Conservation (phyloP, 805 yeast species). For the Metschnikowia lunata region DNA sequence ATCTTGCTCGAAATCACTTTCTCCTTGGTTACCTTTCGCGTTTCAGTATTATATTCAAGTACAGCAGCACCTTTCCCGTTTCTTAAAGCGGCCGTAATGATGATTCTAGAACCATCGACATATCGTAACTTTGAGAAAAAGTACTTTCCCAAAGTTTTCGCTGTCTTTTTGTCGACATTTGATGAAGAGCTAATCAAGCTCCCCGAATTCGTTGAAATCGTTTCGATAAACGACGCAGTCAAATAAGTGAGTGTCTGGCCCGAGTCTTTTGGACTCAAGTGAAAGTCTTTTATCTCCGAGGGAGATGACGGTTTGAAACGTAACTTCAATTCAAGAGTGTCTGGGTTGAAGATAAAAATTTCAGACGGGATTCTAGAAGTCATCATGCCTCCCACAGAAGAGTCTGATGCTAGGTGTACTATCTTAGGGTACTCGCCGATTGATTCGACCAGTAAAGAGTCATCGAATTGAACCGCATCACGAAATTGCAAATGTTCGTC, state of each 20-base stretch:
- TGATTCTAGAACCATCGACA: constrained; percentile 28
- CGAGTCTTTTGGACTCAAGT: constrained; percentile 52
- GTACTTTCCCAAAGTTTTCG: constrained; percentile 21
- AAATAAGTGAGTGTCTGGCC: constrained; percentile 63
- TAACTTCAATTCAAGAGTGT: constrained; percentile 48
- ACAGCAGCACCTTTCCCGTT: constrained; percentile 37
- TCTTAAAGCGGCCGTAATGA: constrained; percentile 30
- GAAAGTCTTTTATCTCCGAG: constrained; percentile 56
- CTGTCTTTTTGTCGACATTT: constrained; percentile 16
- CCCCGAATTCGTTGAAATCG: constrained; percentile 49
- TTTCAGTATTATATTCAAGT: constrained; percentile 40
- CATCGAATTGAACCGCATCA: constrained; percentile 57
- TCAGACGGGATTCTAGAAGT: constrained; percentile 64
- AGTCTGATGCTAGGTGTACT: constrained; percentile 54
- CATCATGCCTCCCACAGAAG: constrained; percentile 62
- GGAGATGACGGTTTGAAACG: constrained; percentile 51
- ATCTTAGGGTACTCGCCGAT: constrained; percentile 60
- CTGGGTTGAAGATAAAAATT: constrained; percentile 56
- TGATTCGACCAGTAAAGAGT: constrained; percentile 30
- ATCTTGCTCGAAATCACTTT: constrained; percentile 43
- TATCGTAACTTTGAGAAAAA: constrained; percentile 43
- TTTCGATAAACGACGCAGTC: constrained; percentile 50
- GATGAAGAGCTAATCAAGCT: constrained; percentile 25
- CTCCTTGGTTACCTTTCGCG: constrained; percentile 40
- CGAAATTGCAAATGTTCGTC: constrained; percentile 59